A percentile compares a stretch with the other conserved stretches of the same genome.
Evolutionary conservation across 2,329 filamentous ascomycete species (phyloP).

Genomic region (Colletotrichum sidae): DNA sequence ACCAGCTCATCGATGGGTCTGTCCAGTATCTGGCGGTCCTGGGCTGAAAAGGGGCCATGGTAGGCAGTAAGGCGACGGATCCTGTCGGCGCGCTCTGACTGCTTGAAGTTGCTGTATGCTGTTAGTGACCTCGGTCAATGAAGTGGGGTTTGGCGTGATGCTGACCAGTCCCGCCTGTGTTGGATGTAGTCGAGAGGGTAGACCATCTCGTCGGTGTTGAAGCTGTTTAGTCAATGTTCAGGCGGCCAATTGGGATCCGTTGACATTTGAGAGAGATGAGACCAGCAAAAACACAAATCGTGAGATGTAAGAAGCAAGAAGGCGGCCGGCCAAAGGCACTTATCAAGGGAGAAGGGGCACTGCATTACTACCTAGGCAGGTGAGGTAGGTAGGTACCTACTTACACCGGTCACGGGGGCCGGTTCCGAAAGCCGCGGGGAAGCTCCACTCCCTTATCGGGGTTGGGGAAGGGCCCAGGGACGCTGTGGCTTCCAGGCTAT

Average conservation of each 20-base stretch:
- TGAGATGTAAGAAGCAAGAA: slow-evolving; percentile 2
- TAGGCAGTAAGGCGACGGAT: slow-evolving; percentile 77
- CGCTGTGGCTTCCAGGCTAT: slow-evolving; percentile 5
- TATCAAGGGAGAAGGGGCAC: slow-evolving; percentile 17
- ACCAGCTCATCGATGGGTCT: slow-evolving; percentile 84
- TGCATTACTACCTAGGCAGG: neutral
- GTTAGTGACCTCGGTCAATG: slow-evolving; percentile 43
- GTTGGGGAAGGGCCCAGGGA: slow-evolving; percentile 31
- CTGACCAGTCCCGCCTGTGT: slow-evolving; percentile 78
- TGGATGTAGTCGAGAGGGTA: slow-evolving; percentile 71
- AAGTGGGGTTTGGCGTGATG: slow-evolving; percentile 13
- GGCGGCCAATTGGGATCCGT: neutral
- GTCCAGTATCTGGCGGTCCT: slow-evolving; percentile 76
- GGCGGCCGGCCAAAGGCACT: neutral
- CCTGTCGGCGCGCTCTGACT: slow-evolving; percentile 76
- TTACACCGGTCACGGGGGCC: slow-evolving; percentile 33
- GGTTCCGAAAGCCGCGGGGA: slow-evolving; percentile 31
- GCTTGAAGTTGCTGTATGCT: slow-evolving; percentile 76
- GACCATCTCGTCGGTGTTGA: slow-evolving; percentile 30
- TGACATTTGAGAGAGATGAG: slow-evolving; percentile 1
- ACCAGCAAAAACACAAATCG: neutral
- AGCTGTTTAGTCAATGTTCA: neutral
- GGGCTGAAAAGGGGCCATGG: slow-evolving; percentile 70
- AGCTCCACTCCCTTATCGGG: slow-evolving; percentile 34
- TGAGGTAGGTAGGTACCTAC: neutral